Base-by-base conservation (phyloP, 1,139 yeast genomes). In the Pneumocystis wakefieldiae region DNA sequence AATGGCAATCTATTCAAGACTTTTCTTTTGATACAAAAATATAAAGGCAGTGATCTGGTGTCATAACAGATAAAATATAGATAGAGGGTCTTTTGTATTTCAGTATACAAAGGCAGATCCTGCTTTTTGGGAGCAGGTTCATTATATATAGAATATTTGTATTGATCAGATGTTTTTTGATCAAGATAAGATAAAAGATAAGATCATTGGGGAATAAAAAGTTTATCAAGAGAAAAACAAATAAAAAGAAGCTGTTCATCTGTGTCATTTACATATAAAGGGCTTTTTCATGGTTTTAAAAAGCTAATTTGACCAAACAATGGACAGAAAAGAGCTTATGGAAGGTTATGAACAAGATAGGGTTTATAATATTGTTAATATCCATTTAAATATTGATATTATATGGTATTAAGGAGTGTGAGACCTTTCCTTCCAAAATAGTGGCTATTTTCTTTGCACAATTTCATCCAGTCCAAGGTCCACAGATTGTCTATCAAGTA, bases 391-490 rank as follows among this genome's bases (percentile, higher is more conserved):
- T 24, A 48, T 4, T 24, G 4, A 48, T 24, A 12, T 17, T n/a
- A 3, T 24, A 48, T 14, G 5, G 12, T 12, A n/a, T 24, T 24
- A 48, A 24, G 55, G 32, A 48, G 6, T 48, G 17, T 10, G 32
- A 24, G 12, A 24, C 55, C 15, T 62, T 62, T 61, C 66, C 66
- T 8, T 84, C 86, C 17, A 95, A 95, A 35, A 90, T 92, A 41
- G 80, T 83, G 65, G 94, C 96, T 1, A 80, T 90, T 60, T 91
- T 92, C 73, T 92, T 89, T 73, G 84, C 97, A 0, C 88, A 88
- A 0, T 92, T 92, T 74, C 97, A 94, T 71, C 97, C 97, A 0
- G 87, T 92, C 0, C 95, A 89, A 70, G 98, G 98, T 1, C 86
- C 98, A 0, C 87, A 90, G 73, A 91, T 92, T n/a, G 81, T 88